Evolutionary conservation across 1,284 basidiomycete species (phyloP), one percentile per base, ranked within the genome.

Genomic region (Sanghuangporus baumii): DNA sequence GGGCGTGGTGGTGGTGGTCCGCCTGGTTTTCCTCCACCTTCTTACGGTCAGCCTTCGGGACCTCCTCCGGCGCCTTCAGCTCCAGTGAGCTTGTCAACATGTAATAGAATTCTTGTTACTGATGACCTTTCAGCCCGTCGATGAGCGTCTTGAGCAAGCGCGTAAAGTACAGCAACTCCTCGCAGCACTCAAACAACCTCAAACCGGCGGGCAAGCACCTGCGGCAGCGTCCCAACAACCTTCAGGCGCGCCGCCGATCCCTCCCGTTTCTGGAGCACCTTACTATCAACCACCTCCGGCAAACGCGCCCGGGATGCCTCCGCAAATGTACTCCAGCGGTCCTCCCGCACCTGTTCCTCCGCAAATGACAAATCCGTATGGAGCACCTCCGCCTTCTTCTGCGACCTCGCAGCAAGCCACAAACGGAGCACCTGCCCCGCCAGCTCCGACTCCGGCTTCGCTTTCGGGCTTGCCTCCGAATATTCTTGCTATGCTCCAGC

Each of bases 91-190:
- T 7, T 6, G 40, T 9, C 5, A 3, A 43, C 37, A 4, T 36
- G 0, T 12, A 18, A 31, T 34, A 37, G 48, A 6, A 3, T 41
- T 12, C 20, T 6, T 52, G 14, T 34, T 48, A 14, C 38, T 55
- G 43, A 47, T 14, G 52, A 37, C 16, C 20, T 46, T 18, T 8
- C 63, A 78, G 77, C 71, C 76, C 40, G 73, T 77, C 41, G 87
- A 90, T 65, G 88, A 91, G 60, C 87, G 89, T 26, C 76, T 93
- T 31, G 90, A 92, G 69, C 89, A 92, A 77, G 91, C 90, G 3
- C 83, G 86, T 61, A 89, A 84, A 73, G 90, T 93, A 1, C 90
- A 93, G 69, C 88, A 86, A 78, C 76, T 93, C 6, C 76, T 92
- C 31, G 90, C 88, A 8, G 89, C 91, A 9, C 73, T 92, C 59